A percentile compares a stretch with the other conserved stretches of the same genome.
phyloP scores from a whole-genome alignment of 495 filamentous ascomycete genomes.

The Thozetella sp. region DNA sequence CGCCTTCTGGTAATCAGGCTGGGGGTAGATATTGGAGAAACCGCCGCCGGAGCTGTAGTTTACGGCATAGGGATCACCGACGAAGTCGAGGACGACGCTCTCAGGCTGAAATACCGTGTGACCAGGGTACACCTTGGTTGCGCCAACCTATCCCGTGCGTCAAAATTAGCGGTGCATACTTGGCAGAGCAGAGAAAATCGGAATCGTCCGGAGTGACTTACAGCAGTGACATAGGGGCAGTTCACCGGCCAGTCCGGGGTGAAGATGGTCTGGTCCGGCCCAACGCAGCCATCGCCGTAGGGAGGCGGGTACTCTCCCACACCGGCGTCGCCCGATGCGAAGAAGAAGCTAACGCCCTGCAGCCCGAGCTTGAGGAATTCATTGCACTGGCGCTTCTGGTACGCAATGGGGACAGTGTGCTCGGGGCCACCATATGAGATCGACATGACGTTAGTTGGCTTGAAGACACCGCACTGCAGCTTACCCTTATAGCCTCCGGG shows the following conservation, averaged over 20 bases:
- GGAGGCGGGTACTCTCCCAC: constrained; percentile 38
- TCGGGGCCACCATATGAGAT: constrained; percentile 28
- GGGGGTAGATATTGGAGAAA: constrained; percentile 65
- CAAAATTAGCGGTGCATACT: not conserved
- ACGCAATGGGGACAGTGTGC: constrained; percentile 17
- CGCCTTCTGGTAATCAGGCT: constrained; percentile 57
- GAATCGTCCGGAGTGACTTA: not conserved
- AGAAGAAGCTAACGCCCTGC: constrained; percentile 56
- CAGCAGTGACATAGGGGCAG: constrained; percentile 22
- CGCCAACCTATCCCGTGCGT: constrained; percentile 4
- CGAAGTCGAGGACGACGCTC: constrained; percentile 5
- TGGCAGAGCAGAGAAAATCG: no score
- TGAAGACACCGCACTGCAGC: constrained; percentile 53
- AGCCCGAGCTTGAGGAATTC: constrained; percentile 61
- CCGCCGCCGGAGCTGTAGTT: constrained; percentile 59
- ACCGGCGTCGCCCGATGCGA: constrained; percentile 58
- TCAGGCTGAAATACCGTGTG: constrained; percentile 19
- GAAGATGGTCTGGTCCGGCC: constrained; percentile 13
- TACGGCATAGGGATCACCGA: constrained; percentile 26
- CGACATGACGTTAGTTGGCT: constrained; percentile 29
- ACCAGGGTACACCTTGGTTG: constrained; percentile 9
- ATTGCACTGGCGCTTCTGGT: constrained; percentile 23
- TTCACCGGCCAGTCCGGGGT: constrained; percentile 14
- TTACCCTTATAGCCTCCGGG: constrained; percentile 53
- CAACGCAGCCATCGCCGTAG: constrained; percentile 10